Evolutionary conservation across 768 basidiomycete species (phyloP).

Genomic region (Suillus alpinus): DNA sequence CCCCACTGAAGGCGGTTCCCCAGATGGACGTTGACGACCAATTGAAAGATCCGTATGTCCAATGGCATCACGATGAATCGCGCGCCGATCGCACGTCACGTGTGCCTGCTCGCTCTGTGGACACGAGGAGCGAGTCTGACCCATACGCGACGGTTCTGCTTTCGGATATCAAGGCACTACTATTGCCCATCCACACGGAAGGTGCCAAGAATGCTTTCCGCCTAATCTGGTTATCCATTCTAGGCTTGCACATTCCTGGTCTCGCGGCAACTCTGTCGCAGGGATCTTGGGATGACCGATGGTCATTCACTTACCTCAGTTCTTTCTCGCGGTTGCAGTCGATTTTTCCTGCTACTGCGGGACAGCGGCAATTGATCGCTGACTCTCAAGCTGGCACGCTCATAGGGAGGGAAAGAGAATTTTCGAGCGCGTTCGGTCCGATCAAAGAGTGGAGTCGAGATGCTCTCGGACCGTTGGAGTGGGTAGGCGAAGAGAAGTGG

Average conservation of each 20-base stretch:
- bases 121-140: constrained; percentile 51
- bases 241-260: constrained; percentile 73
- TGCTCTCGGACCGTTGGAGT: constrained; percentile 56
- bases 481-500: constrained; percentile 29
- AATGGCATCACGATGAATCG: constrained; percentile 64
- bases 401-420: constrained; percentile 64
- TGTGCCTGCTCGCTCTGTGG: constrained; percentile 54
- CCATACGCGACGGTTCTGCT: constrained; percentile 75
- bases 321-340: constrained; percentile 43
- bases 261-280: constrained; percentile 43
- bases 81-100: constrained; percentile 40
- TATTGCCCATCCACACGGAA: constrained; percentile 45
- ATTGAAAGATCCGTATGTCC: constrained; percentile 60
- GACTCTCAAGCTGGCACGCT: constrained; percentile 66
- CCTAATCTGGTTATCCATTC: constrained; percentile 64
- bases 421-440: constrained; percentile 61
- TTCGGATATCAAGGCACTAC: constrained; percentile 60
- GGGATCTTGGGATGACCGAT: constrained; percentile 64
- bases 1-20: constrained; percentile 5
- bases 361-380: constrained; percentile 35
- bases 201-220: constrained; percentile 58
- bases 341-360: constrained; percentile 48
- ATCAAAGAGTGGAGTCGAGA: constrained; percentile 63
- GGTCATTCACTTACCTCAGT: constrained; percentile 51
- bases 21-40: constrained; percentile 18